phyloP scores from a whole-genome alignment of 495 filamentous ascomycete genomes.

The Neurospora cerealis region DNA sequence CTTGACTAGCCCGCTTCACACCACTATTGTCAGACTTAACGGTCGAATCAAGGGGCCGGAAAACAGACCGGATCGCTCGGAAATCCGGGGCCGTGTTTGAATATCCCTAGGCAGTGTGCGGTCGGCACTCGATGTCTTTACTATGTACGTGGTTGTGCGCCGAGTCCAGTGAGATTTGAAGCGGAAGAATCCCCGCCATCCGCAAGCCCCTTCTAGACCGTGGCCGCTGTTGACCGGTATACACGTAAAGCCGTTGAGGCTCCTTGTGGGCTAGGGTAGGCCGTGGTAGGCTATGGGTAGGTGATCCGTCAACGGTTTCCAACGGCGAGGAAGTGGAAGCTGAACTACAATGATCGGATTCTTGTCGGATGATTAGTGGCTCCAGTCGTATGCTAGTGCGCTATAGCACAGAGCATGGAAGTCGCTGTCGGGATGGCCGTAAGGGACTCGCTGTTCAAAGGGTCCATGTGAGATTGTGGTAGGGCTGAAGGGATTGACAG shows the following conservation, averaged over 20 bases:
- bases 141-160: background rate
- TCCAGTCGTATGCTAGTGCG: background rate
- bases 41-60: constrained; percentile 14
- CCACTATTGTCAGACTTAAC: background rate
- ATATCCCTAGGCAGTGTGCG: background rate
- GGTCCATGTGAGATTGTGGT: background rate
- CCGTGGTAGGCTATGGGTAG: background rate
- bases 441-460: background rate
- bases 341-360: background rate
- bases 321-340: background rate
- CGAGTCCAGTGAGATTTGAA: background rate
- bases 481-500: background rate
- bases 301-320: background rate
- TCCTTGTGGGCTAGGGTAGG: background rate
- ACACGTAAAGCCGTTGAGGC: background rate
- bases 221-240: background rate
- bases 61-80: constrained; percentile 9
- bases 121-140: background rate
- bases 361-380: background rate
- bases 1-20: background rate
- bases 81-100: constrained; percentile 13
- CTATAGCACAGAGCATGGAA: background rate
- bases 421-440: background rate
- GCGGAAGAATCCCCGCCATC: background rate
- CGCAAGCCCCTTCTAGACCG: background rate